Conservation (phyloP, 352 stramenopile genomes). For the Globisporangium paddicum region DNA sequence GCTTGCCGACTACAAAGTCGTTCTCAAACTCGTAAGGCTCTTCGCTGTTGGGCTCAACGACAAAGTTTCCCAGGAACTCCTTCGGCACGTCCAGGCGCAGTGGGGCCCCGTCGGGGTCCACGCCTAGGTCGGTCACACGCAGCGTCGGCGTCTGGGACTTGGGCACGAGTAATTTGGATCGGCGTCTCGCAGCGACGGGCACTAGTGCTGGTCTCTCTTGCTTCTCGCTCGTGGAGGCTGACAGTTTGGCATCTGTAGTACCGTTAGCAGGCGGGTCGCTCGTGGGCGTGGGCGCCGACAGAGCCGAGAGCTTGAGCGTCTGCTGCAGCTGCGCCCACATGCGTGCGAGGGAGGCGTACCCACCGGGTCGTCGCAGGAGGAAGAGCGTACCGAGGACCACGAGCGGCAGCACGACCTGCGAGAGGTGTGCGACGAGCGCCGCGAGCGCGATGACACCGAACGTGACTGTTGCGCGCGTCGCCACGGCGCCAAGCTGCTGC, state of each 20-base stretch:
- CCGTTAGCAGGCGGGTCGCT: too few species aligned
- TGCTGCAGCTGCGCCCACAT: constrained; percentile 5
- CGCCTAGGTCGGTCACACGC: constrained; percentile 12
- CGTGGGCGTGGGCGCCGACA: neutral
- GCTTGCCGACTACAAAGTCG: constrained; percentile 61
- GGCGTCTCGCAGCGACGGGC: neutral
- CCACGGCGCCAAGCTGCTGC: neutral
- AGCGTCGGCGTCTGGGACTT: constrained; percentile 6
- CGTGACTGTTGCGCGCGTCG: neutral
- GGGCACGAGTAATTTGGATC: constrained; percentile 2
- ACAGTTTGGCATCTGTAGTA: neutral
- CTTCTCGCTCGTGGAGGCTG: neutral
- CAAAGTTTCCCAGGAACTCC: constrained; percentile 1
- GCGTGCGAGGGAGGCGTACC: neutral
- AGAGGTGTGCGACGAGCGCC: constrained; percentile 7
- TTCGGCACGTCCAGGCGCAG: constrained; percentile 1
- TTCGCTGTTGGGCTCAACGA: constrained; percentile 25
- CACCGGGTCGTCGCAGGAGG: neutral
- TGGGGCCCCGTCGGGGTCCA: constrained; percentile 10
- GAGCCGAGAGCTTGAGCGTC: neutral
- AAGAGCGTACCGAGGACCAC: neutral
- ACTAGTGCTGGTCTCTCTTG: too few species aligned
- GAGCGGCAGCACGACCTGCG: neutral
- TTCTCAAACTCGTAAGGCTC: constrained; percentile 72
- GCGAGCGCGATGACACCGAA: neutral